Evolutionary conservation across 1,139 yeast species (phyloP), one percentile per base, ranked within the genome.

Genomic region (Sugiyamaella paludigena): DNA sequence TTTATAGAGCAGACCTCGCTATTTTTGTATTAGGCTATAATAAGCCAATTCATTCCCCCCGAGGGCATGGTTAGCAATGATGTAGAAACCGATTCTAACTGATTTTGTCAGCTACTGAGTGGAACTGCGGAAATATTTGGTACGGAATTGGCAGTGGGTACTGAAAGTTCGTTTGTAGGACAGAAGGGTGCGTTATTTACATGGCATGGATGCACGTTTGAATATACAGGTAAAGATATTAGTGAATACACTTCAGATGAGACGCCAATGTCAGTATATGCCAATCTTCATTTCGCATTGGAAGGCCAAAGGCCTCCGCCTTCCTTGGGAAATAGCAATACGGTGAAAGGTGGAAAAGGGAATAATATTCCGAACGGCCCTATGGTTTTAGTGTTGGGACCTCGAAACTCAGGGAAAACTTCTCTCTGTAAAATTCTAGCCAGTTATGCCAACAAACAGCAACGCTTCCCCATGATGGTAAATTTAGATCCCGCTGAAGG

Each of bases 81-180:
- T 19, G 5, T 33, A 27, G 24, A 35, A 34, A 29, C 13, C 28
- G 19, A n/a, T 12, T 37, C 36, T 40, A 40, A 40, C 43, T 29
- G n/a, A 12, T 27, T n/a, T 9, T 24, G 2, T 1, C 41, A 64
- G 65, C 64, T 75, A 9, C 55, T 69, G 2, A 70, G 73, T 7
- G 98, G 98, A 1, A 76, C 83, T 1, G 96, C 87, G 1, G 98
- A 92, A 68, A 77, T 91, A 15, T 88, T 86, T 68, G 98, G 98
- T 24, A 88, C 97, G 2, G 98, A 92, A 64, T 75, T 92, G 31
- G 87, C 97, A 2, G 71, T 75, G 32, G 88, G 86, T 52, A 76
- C 78, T 0, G 86, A 82, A 24, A 77, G 86, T 58, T 65, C 75
- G 48, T 76, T 83, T 71, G 63, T 74, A 62, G 76, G 92, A 52